Evolutionary conservation across 208 protist species (phyloP).

Genomic region (Willaertia magna): DNA sequence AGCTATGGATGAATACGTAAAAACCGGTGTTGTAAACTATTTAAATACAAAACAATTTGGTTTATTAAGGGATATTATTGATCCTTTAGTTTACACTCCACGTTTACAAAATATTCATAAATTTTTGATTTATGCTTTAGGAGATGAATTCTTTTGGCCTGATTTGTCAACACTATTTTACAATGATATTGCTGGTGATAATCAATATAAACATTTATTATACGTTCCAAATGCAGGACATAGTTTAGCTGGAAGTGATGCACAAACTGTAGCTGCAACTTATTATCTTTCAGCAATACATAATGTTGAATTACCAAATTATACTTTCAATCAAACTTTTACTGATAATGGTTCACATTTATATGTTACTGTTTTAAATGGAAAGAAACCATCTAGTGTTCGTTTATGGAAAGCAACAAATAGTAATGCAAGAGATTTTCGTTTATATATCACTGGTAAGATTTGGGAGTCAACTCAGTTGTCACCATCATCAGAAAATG

Average conservation of each 20-base stretch:
- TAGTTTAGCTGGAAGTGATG: not conserved
- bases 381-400: not conserved
- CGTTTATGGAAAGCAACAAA: not conserved
- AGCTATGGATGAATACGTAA: not conserved
- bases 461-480: not conserved
- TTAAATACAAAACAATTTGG: not conserved
- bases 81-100: not conserved
- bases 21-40: not conserved
- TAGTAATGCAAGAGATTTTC: not conserved
- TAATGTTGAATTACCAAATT: not conserved
- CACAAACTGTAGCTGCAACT: not conserved
- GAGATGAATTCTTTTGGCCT: not conserved
- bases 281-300: not conserved
- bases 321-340: not conserved
- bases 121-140: not conserved
- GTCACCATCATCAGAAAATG: not conserved
- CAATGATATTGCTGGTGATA: not conserved
- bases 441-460: not conserved
- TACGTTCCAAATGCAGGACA: not conserved
- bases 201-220: not conserved
- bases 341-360: not conserved
- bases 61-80: not conserved
- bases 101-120: not conserved
- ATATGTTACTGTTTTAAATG: not conserved
- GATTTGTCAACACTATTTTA: not conserved